A percentile compares a stretch with the other conserved stretches of the same genome.
phyloP scores from a whole-genome alignment of 768 basidiomycete genomes.

The Aureoboletus auriporus region DNA sequence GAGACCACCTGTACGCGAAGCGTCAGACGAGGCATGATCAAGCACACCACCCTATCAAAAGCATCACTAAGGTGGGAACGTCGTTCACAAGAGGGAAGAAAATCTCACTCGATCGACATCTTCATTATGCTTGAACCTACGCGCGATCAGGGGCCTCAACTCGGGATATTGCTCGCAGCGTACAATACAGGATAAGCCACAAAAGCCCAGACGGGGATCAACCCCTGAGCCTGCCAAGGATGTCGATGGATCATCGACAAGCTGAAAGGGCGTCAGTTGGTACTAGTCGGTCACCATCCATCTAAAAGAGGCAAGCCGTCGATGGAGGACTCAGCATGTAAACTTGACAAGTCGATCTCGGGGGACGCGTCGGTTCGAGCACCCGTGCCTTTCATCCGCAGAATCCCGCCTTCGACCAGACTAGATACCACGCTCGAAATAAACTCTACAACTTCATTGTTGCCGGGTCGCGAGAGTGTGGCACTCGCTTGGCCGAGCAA shows the following conservation, averaged over 20 bases:
- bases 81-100: not conserved
- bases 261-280: conserved; percentile 41
- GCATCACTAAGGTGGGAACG: conserved; percentile 20
- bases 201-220: conserved; percentile 75
- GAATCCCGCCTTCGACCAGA: conserved; percentile 93
- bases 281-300: conserved; percentile 49
- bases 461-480: conserved; percentile 81
- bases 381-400: conserved; percentile 52
- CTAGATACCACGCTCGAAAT: conserved; percentile 90
- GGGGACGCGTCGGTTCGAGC: not conserved
- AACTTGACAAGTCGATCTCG: conserved; percentile 32
- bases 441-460: conserved; percentile 88
- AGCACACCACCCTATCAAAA: conserved; percentile 31
- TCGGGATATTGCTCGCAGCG: conserved; percentile 80
- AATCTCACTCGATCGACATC: conserved; percentile 72
- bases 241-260: conserved; percentile 95
- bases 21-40: conserved; percentile 56
- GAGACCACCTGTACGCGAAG: conserved; percentile 74
- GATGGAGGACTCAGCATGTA: conserved; percentile 38
- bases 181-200: conserved; percentile 85
- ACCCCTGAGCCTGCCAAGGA: conserved; percentile 64
- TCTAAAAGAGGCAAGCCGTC: conserved; percentile 35
- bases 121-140: conserved; percentile 71
- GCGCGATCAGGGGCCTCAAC: conserved; percentile 70
- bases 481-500: conserved; percentile 88